These are phyloP conservation scores for Oryza officinalis DNA, from an alignment of 176 grass and related monocot genomes.

Conservation along the genomic window DNA sequence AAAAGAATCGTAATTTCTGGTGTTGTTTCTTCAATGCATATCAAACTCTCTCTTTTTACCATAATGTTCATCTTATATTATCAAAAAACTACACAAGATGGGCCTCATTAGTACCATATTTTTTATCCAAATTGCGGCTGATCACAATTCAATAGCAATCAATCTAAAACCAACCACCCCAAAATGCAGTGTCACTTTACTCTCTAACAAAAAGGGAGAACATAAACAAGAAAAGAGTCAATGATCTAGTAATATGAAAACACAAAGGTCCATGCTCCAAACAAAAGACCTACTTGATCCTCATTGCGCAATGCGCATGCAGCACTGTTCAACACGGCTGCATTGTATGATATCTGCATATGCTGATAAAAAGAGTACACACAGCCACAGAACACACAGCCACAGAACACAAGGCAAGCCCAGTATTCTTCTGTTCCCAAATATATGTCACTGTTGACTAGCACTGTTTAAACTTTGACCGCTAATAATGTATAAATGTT, in stretches of 20 bases:
- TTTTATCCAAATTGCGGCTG: slow-evolving; percentile 1
- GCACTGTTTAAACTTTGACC: too few relatives aligned
- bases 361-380: neutral
- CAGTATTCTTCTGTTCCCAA: neutral
- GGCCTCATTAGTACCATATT: neutral
- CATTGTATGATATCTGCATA: neutral
- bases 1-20: neutral
- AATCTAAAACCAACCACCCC: slow-evolving; percentile 57
- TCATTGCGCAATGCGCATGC: neutral
- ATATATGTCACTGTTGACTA: too few relatives aligned
- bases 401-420: neutral
- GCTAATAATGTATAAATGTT: too few relatives aligned
- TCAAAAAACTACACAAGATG: neutral
- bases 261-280: slow-evolving; percentile 26
- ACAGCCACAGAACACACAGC: neutral
- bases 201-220: slow-evolving; percentile 34
- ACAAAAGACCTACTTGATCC: slow-evolving; percentile 22
- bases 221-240: slow-evolving; percentile 33
- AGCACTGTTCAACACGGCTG: slow-evolving; percentile 5
- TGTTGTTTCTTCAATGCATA: neutral
- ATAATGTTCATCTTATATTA: slow-evolving; percentile 13
- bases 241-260: slow-evolving; percentile 33
- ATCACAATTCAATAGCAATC: slow-evolving; percentile 30
- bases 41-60: neutral
- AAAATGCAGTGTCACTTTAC: slow-evolving; percentile 30